Evolutionary conservation across 2,329 filamentous ascomycete species (phyloP), one percentile per base, ranked within the genome.

Genomic region (Claviceps quebecensis): DNA sequence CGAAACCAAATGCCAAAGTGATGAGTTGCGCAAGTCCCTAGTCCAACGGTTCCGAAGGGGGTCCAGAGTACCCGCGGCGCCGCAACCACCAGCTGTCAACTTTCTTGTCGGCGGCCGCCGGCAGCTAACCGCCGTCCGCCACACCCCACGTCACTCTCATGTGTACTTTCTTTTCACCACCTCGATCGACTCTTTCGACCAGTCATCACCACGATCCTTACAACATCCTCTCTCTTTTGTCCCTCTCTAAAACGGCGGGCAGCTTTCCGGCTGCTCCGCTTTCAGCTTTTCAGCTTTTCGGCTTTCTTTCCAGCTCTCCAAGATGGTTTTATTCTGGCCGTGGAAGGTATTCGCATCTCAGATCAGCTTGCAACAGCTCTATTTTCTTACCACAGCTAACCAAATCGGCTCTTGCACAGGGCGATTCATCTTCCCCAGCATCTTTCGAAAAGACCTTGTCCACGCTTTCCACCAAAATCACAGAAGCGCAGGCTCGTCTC

Each of bases 381-480:
- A 14, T 16, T 34, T 2, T 7, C 40, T 22, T 43, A 11, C 13
- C 11, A 41, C 19, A 17, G 39, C 39, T 38, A 36, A 5, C 43
- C 19, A 37, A 44, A 39, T 56, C 63, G 51, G 63, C 37, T 14
- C 16, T 45, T 37, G 19, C 41, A 38, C 61, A 95, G 88, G 79
- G 80, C 68, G 78, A 87, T 62, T 78, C 84, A 65, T 85, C 79
- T 64, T 95, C 90, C 57, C 85, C 93, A 26, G 90, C 89, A 49
- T 87, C 84, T 4, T 98, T 97, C 64, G 93, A 98, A 71, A 96
- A 90, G 73, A 81, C 84, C 2, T 81, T 98, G 34, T 87, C 88
- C 9, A 76, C 80, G 23, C 79, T 98, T 45, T 86, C 90, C 11
- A 73, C 74, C 49, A 95, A 93, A 70, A 96, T 98, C 66, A 75